Percentiles rank a stretch among this genome's conserved stretches.
phyloP scores from a whole-genome alignment of 2,329 filamentous ascomycete species.

The Diplodia scrobiculata region DNA sequence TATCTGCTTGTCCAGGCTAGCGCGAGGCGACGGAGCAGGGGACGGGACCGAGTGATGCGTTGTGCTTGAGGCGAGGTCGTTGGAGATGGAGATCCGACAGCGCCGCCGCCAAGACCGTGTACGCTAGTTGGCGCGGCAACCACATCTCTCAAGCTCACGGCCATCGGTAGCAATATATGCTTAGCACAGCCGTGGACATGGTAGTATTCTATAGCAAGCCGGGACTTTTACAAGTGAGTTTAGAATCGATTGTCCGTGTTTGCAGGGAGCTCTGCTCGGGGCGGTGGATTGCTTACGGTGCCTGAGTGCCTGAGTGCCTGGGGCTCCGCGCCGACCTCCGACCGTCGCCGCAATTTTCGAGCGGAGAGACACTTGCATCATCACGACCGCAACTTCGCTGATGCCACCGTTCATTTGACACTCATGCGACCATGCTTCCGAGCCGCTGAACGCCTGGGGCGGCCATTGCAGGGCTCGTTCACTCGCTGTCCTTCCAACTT shows the following conservation, averaged over 20 bases:
- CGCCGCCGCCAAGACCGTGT: slow-evolving; percentile 24
- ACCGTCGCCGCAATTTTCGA: slow-evolving; percentile 23
- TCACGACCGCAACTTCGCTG: slow-evolving; percentile 15
- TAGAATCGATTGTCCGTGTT: not conserved
- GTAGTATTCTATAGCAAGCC: too few species aligned
- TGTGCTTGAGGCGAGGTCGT: slow-evolving; percentile 18
- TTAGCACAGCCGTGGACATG: too few species aligned
- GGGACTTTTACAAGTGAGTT: too few species aligned
- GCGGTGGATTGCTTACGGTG: not conserved
- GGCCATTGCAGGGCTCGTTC: slow-evolving; percentile 39
- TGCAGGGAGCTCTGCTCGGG: not conserved
- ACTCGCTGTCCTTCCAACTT: slow-evolving; percentile 34
- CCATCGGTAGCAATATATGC: not conserved
- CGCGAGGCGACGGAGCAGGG: slow-evolving; percentile 20
- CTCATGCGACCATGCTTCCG: slow-evolving; percentile 56
- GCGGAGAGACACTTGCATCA: not conserved
- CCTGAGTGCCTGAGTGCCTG: not conserved
- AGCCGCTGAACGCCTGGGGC: slow-evolving; percentile 48
- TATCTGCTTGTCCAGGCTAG: slow-evolving; percentile 20
- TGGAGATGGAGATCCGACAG: slow-evolving; percentile 4
- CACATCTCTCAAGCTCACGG: not conserved
- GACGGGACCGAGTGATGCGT: slow-evolving; percentile 22
- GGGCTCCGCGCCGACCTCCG: slow-evolving; percentile 19
- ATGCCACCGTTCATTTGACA: slow-evolving; percentile 27
- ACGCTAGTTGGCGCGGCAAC: slow-evolving; percentile 28